phyloP scores from a whole-genome alignment of 352 stramenopile species.

The Phytophthora lateralis region DNA sequence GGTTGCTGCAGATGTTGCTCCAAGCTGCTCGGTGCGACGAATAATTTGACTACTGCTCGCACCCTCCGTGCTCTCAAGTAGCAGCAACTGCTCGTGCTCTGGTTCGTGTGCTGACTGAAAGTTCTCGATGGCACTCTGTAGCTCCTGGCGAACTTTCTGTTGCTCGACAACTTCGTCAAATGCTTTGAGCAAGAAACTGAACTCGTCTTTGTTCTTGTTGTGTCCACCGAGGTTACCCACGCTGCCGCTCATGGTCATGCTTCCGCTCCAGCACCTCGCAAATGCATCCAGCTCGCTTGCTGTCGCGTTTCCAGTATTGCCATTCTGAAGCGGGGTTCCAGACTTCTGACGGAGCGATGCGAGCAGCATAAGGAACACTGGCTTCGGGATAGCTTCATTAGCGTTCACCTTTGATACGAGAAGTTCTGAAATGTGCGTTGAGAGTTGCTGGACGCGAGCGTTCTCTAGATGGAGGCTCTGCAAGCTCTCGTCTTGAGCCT shows the following conservation, averaged over 20 bases:
- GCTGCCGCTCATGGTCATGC: conserved; percentile 49
- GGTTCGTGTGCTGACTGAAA: conserved; percentile 41
- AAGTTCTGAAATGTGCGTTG: conserved; percentile 48
- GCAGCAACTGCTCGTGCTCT: conserved; percentile 39
- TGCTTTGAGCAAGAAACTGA: conserved; percentile 68
- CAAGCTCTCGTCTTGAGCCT: conserved; percentile 47
- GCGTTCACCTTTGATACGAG: conserved; percentile 57
- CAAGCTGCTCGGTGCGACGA: conserved; percentile 29
- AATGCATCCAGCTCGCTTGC: conserved; percentile 36
- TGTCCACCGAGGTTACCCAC: conserved; percentile 25
- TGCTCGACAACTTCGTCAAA: conserved; percentile 69
- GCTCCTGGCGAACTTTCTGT: conserved; percentile 52
- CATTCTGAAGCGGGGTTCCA: conserved; percentile 28
- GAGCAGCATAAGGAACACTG: conserved; percentile 51
- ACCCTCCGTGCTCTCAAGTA: conserved; percentile 32
- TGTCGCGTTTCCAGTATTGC: conserved; percentile 23
- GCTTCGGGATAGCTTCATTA: conserved; percentile 54
- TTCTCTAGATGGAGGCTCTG: conserved; percentile 48
- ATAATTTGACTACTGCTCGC: conserved; percentile 35
- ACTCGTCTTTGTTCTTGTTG: conserved; percentile 64
- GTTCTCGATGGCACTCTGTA: conserved; percentile 52
- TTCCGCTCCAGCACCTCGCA: conserved; percentile 40
- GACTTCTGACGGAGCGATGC: conserved; percentile 56
- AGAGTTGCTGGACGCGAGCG: conserved; percentile 47
- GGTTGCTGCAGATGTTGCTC: conserved; percentile 19